phyloP scores from a whole-genome alignment of 2,329 filamentous ascomycete genomes.

The Aspergillus novoparasiticus region DNA sequence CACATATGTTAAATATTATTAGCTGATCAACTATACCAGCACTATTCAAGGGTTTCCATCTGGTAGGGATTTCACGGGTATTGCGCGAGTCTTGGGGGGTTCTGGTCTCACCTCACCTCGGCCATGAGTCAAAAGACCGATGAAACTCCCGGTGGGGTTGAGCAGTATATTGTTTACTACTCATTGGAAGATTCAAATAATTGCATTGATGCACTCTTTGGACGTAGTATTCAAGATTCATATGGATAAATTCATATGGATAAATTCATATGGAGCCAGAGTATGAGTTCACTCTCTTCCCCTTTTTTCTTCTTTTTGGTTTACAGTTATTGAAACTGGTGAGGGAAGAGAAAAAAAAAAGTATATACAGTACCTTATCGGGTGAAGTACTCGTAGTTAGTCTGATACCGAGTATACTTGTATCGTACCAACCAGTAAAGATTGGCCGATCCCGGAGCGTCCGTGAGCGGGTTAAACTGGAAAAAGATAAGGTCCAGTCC shows the following conservation, averaged over 20 bases:
- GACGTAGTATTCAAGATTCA: background rate
- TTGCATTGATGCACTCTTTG: background rate
- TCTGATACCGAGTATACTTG: background rate
- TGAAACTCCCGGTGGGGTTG: background rate
- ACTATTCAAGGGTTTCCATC: background rate
- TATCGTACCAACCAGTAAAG: slow-evolving; percentile 1
- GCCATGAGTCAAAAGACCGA: background rate
- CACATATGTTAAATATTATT: background rate
- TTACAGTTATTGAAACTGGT: no score
- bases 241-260: background rate
- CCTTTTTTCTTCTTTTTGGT: background rate
- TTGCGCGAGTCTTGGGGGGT: background rate
- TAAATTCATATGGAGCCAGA: background rate
- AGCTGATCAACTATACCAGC: background rate
- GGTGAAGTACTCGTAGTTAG: background rate
- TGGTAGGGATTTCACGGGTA: background rate
- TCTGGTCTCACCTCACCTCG: slow-evolving; percentile 1
- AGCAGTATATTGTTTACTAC: background rate
- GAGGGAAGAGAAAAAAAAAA: background rate
- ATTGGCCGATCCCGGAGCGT: slow-evolving; percentile 6
- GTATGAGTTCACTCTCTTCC: no score
- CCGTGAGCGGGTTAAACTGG: background rate
- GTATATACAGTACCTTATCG: background rate
- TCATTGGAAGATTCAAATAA: background rate
- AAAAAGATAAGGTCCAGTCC: background rate